phyloP scores from a whole-genome alignment of 768 basidiomycete genomes.

The Candolleomyces efflorescens region DNA sequence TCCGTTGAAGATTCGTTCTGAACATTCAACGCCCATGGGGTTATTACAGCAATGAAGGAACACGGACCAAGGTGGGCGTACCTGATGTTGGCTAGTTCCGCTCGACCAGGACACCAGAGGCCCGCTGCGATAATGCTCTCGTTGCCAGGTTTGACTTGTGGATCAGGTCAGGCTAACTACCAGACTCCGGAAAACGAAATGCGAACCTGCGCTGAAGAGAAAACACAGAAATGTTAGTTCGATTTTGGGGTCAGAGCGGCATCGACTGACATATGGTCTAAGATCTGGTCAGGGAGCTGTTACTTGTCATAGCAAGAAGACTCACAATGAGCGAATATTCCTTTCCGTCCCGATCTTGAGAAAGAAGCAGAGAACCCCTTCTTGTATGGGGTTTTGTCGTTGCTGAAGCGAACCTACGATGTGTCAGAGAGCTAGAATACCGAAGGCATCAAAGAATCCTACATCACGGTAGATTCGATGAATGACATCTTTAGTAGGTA shows the following conservation, averaged over 20 bases:
- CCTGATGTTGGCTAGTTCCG: slow-evolving; percentile 77
- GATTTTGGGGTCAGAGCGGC: no score
- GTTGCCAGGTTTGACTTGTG: slow-evolving; percentile 59
- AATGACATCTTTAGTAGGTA: slow-evolving; percentile 89
- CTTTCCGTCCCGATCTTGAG: slow-evolving; percentile 86
- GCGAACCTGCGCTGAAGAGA: slow-evolving; percentile 1
- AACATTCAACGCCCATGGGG: neutral
- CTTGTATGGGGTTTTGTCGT: slow-evolving; percentile 97
- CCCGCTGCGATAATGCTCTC: slow-evolving; percentile 77
- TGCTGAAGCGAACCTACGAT: slow-evolving; percentile 77
- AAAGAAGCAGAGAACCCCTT: slow-evolving; percentile 74
- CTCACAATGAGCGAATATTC: slow-evolving; percentile 84
- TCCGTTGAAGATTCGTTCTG: slow-evolving; percentile 61
- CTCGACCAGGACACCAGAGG: slow-evolving; percentile 72
- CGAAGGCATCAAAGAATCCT: slow-evolving; percentile 12
- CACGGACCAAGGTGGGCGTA: slow-evolving; percentile 18
- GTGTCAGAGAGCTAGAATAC: neutral
- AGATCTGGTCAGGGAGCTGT: neutral
- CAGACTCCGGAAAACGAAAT: neutral
- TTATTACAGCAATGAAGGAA: neutral
- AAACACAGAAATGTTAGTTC: neutral
- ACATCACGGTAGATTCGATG: slow-evolving; percentile 94
- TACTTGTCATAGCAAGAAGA: slow-evolving; percentile 12
- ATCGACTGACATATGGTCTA: slow-evolving; percentile 60
- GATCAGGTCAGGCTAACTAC: neutral